Conservation (phyloP, 2,329 filamentous ascomycete species). For the Alternaria gansuensis region DNA sequence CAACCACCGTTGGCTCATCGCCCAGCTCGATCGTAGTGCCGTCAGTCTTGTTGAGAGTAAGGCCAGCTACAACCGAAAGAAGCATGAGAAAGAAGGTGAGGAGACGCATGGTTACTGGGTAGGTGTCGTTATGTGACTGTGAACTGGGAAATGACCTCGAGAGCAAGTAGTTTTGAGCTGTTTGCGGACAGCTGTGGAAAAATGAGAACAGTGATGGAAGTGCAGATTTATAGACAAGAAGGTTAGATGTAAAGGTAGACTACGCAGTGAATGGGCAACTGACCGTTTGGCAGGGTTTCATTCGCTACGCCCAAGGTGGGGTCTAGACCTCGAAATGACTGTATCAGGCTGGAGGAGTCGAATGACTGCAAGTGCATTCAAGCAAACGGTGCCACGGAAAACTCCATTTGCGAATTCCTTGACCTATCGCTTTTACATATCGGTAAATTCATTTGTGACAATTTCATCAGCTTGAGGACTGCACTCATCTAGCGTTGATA, state of each 20-base stretch:
- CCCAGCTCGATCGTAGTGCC: conserved; percentile 4
- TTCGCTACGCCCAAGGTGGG: not conserved
- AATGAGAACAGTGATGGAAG: not conserved
- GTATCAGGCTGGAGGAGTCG: not conserved
- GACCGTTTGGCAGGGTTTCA: not conserved
- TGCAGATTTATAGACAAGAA: not conserved
- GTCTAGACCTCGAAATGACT: not conserved
- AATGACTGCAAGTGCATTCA: not conserved
- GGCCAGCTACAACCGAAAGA: not conserved
- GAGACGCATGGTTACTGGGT: not conserved
- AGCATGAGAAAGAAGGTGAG: not conserved
- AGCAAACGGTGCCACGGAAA: not conserved
- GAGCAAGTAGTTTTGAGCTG: not conserved
- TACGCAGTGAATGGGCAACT: not conserved
- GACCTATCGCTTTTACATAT: not conserved
- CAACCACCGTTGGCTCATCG: conserved; percentile 4
- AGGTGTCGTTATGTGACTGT: not conserved
- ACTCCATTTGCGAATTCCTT: not conserved
- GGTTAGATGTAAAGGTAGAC: not conserved
- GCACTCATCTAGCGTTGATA: not conserved
- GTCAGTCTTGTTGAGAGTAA: conserved; percentile 6
- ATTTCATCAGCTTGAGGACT: not conserved
- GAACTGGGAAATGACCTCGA: not conserved
- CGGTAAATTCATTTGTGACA: not conserved
- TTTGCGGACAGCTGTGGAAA: not conserved